Base-by-base conservation (phyloP, 2,329 filamentous ascomycete genomes). In the Paramyrothecium sp. region DNA sequence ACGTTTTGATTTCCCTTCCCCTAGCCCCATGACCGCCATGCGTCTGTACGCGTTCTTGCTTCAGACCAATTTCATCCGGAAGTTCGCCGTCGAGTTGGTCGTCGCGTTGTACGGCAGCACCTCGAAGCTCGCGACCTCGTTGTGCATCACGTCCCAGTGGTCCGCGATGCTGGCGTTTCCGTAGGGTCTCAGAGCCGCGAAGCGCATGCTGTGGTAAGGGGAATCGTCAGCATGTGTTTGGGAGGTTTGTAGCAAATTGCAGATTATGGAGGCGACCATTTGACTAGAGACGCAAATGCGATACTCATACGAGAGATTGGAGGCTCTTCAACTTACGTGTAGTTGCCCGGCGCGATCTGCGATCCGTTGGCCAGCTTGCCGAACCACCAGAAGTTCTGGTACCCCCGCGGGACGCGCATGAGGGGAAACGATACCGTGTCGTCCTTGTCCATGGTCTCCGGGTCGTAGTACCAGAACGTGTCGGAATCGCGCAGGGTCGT, bases 321-420 rank as follows among this genome's bases (percentile, higher is more conserved):
- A 44, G n/a, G 19, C 22, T n/a, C 11, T 5, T 17, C n/a, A 5
- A 57, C 70, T 67, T 44, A 76, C 75, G 70, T 75, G 56, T 78
- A 78, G 41, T 73, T 73, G 2, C 76, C 76, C 2, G 74, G 72
- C 3, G 65, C 61, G 48, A 78, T 76, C 44, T 70, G 69, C 8
- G 73, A 71, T 4, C 75, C 75, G 55, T 78, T 75, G 13, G 75
- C 72, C 17, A 78, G 67, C 55, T 73, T 72, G 3, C 76, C 75
- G 19, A 78, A 74, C 76, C 76, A 78, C 70, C 72, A 77, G 51
- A 72, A 74, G 38, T 67, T 67, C 7, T 63, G 58, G 26, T 69
- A 70, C 2, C 69, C 69, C 4, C 75, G 69, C 2, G 71, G 65
- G 8, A 73, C 65, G 3, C 71, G 66, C 17, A 60, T 67, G 16